A percentile compares a stretch with the other conserved stretches of the same genome.
These are phyloP conservation scores for Protostelium mycophagum DNA, from an alignment of 78 protist species.

Conservation along the genomic window DNA sequence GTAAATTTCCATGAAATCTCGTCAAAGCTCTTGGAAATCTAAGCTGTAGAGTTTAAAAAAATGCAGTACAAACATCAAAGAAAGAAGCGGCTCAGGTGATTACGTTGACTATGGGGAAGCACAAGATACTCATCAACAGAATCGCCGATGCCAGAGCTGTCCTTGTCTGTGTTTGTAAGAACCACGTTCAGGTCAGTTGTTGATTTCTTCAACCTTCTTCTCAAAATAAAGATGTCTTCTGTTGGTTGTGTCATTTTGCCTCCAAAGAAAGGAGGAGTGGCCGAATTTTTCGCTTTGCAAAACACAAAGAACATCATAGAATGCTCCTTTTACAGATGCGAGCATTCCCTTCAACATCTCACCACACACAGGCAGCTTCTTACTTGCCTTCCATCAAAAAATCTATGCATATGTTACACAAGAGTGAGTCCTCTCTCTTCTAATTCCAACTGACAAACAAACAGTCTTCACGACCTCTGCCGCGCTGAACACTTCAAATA, in stretches of 20 bases:
- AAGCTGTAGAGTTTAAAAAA: not conserved
- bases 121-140: not conserved
- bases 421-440: not conserved
- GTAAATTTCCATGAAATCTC: no score
- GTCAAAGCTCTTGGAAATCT: not conserved
- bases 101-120: not conserved
- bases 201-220: not conserved
- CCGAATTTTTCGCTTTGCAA: no score
- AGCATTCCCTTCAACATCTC: conserved; percentile 1
- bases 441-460: not conserved
- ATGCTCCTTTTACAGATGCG: no score
- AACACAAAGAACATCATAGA: no score
- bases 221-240: no score
- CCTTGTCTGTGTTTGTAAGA: not conserved
- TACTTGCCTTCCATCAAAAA: not conserved
- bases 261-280: no score
- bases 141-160: not conserved
- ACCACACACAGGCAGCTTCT: not conserved
- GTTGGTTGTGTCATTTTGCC: no score
- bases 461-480: not conserved
- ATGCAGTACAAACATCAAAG: not conserved
- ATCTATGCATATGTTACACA: not conserved
- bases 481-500: not conserved
- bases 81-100: not conserved
- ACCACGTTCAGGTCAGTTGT: not conserved